Conservation (phyloP, 495 filamentous ascomycete genomes). For the Aeminium ludgeri region DNA sequence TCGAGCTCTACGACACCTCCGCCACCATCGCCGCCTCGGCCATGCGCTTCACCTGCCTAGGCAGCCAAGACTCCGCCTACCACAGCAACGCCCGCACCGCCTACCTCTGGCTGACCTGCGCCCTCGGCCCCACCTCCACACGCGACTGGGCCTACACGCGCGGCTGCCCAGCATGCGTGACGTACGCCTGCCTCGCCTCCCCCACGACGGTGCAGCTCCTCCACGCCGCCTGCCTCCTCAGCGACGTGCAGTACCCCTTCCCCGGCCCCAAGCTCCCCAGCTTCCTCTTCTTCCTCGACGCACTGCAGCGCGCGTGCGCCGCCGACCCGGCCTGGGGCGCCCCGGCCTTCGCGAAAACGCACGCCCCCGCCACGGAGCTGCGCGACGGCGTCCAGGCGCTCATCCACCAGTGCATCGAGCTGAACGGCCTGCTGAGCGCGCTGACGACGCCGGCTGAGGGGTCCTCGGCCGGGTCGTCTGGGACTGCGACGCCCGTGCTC, state of each 20-base stretch:
- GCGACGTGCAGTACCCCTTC: slow-evolving; percentile 25
- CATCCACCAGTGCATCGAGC: slow-evolving; percentile 35
- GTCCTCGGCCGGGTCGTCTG: too few relatives aligned
- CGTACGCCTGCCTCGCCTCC: slow-evolving; percentile 36
- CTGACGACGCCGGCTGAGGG: too few relatives aligned
- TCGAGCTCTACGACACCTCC: slow-evolving; percentile 39
- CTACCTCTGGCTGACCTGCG: slow-evolving; percentile 45
- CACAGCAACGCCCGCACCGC: slow-evolving; percentile 40
- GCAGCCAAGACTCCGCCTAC: slow-evolving; percentile 43
- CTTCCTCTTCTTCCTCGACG: slow-evolving; percentile 39
- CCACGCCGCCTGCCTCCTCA: slow-evolving; percentile 37
- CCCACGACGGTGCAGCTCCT: slow-evolving; percentile 44
- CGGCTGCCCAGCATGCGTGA: slow-evolving; percentile 42
- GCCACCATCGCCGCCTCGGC: slow-evolving; percentile 32
- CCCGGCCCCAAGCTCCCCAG: slow-evolving; percentile 22
- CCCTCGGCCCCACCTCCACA: slow-evolving; percentile 33
- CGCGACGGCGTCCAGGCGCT: slow-evolving; percentile 38
- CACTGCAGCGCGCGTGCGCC: slow-evolving; percentile 35
- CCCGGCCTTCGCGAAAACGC: slow-evolving; percentile 37
- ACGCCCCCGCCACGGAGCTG: slow-evolving; percentile 34
- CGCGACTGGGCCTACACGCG: slow-evolving; percentile 40
- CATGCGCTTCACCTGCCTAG: slow-evolving; percentile 29
- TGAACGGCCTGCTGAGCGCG: slow-evolving; percentile 20
- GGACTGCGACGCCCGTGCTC: too few relatives aligned
- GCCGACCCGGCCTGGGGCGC: slow-evolving; percentile 42